Evolutionary conservation across 129 eudicot species (phyloP).

Genomic region (Sambucus nigra): DNA sequence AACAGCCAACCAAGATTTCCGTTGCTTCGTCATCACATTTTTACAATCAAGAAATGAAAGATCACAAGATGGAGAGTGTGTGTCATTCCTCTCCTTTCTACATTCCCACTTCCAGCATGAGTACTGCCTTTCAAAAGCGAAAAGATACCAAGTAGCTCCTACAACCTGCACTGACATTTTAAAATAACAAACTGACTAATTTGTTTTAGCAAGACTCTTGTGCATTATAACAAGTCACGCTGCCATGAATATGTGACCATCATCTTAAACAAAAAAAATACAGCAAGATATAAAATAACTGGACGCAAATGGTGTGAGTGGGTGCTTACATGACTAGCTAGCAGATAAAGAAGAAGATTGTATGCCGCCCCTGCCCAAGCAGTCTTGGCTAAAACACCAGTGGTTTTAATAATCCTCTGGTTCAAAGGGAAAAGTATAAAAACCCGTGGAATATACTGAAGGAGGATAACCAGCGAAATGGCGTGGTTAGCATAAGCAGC

Average conservation of each 20-base stretch:
- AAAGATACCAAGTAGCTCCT: slow-evolving; percentile 69
- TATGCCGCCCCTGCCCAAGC: slow-evolving; percentile 92
- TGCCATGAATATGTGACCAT: background rate
- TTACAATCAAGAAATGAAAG: slow-evolving; percentile 41
- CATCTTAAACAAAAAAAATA: background rate
- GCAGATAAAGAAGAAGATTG: slow-evolving; percentile 61
- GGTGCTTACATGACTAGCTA: slow-evolving; percentile 85
- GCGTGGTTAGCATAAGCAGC: slow-evolving; percentile 55
- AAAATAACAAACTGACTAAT: slow-evolving; percentile 1
- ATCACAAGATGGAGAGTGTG: slow-evolving; percentile 29
- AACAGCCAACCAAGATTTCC: slow-evolving; percentile 37
- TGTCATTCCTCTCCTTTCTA: slow-evolving; percentile 24
- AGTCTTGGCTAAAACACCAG: slow-evolving; percentile 69
- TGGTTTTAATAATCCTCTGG: slow-evolving; percentile 52
- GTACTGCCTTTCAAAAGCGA: slow-evolving; percentile 54
- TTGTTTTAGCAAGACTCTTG: background rate
- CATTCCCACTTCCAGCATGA: slow-evolving; percentile 72
- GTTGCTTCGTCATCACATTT: slow-evolving; percentile 13
- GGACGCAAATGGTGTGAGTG: background rate
- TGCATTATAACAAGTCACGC: too few relatives aligned
- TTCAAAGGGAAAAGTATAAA: slow-evolving; percentile 69
- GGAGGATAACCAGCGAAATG: slow-evolving; percentile 52
- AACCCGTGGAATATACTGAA: slow-evolving; percentile 75
- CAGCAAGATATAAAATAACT: background rate
- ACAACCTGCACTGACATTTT: slow-evolving; percentile 54